Evolutionary conservation across 495 filamentous ascomycete genomes (phyloP), one percentile per base, ranked within the genome.

Genomic region (Podospora australis): DNA sequence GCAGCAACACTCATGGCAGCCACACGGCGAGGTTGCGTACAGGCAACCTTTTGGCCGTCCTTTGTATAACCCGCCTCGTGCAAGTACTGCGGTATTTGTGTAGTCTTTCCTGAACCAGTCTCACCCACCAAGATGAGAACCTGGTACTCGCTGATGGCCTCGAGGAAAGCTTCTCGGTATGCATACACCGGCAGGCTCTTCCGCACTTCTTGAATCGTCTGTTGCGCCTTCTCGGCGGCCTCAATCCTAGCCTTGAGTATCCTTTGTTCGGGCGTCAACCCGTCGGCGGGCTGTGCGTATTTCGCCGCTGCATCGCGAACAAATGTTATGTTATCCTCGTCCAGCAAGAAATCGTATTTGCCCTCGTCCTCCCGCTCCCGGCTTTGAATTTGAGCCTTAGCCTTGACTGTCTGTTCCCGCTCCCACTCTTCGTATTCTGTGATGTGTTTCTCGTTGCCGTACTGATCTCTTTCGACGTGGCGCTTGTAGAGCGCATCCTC

Each of bases 401-500:
- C 92, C 65, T 94, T 94, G 53, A 84, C 78, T 5, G 84, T 83
- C 64, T 97, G 92, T 64, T 96, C 90, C 38, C 81, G 65, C 65
- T 98, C 92, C 90, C 90, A 97, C 63, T 96, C 88, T 48, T 97
- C 88, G 54, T 95, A 88, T 63, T 98, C 92, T 0, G 92, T 96
- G 41, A 96, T 75, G 56, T 87, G 95, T 54, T 83, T 81, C 64
- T 97, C 92, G 56, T 91, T 82, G 21, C 90, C 90, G 39, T 82
- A 78, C 54, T 95, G 87, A 42, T 95, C 90, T 39, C 80, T 79
- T 48, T 96, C 90, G 11, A 96, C 86, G 58, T 96, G 90, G 17
- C 91, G 84, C 58, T 86, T 86, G 69, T 94, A 92, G 25, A 96
- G 78, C 8, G 87, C 89, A 21, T 91, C 84, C 57, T 95, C 84